Evolutionary conservation across 2,329 filamentous ascomycete species (phyloP), one percentile per base, ranked within the genome.

Genomic region (Colletotrichum neosansevieriae): DNA sequence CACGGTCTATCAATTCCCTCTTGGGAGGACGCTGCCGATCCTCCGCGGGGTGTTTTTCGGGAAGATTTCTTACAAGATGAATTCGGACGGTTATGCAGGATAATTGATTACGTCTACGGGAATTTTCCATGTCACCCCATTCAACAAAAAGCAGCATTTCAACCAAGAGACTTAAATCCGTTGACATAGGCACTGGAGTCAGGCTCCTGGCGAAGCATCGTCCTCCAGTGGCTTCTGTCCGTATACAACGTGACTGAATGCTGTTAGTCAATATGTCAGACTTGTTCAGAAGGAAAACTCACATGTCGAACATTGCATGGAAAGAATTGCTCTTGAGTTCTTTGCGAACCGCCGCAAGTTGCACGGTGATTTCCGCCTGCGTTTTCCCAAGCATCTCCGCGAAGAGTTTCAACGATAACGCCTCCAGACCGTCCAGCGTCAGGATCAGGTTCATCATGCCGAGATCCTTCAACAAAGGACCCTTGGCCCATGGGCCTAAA

Each of bases 401-500:
- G 45, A 77, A 77, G 17, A 77, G 56, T 13, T 70, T 70, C 45
- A 76, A 57, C 15, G 71, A 73, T 32, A 76, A 71, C 3, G 62
- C 74, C 36, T 76, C 73, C 6, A 74, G 40, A 1, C 73, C 73
- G n/a, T 73, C 71, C 2, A 72, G 53, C 19, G 69, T 61, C 61
- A 71, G 66, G 2, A 58, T 58, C 11, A 72, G 59, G 40, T 68
- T 72, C 29, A 67, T 67, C 58, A 69, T 49, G 0, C 79, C 79
- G 4, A 80, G 72, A 24, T 80, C 75, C 56, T 77, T 74, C 45
- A 72, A 70, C 5, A 58, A 63, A 1, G 70, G 67, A 45, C 79
- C 76, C 60, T 77, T 79, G 2, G 80, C 72, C 80, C 81, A 83
- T 1, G 75, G 71, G 0, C 78, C 78, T 15, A 79, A 73, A 0